Evolutionary conservation across 352 stramenopile species (phyloP).

Genomic region (Pilasporangium apinafurcum): DNA sequence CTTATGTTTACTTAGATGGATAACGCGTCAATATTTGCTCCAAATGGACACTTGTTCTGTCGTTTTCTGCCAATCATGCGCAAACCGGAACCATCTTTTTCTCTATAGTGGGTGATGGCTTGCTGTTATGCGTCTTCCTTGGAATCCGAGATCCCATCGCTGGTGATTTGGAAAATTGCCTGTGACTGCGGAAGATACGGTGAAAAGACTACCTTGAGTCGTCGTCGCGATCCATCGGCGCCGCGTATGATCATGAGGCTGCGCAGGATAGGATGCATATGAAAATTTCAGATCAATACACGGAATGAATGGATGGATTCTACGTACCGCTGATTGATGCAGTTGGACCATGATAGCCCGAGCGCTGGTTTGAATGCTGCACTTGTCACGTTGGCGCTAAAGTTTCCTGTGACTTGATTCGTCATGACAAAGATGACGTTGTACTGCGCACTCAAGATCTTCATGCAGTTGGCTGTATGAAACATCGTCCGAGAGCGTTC

Average conservation of each 20-base stretch:
- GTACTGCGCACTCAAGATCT: conserved; percentile 75
- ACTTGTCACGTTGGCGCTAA: conserved; percentile 18
- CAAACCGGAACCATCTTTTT: too few species aligned
- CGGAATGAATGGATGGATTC: not conserved
- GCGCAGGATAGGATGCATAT: not conserved
- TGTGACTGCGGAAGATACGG: conserved; percentile 28
- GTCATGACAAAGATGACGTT: conserved; percentile 66
- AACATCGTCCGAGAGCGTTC: conserved; percentile 75
- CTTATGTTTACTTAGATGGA: too few species aligned
- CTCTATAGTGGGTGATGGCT: too few species aligned
- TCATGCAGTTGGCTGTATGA: conserved; percentile 79
- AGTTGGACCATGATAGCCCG: conserved; percentile 77
- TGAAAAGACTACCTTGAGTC: conserved; percentile 51
- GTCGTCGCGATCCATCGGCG: conserved; percentile 15
- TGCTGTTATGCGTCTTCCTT: too few species aligned
- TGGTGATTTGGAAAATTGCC: conserved; percentile 57
- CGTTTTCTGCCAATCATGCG: too few species aligned
- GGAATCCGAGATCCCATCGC: conserved; percentile 23
- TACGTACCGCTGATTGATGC: conserved; percentile 74
- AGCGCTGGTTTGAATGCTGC: conserved; percentile 45
- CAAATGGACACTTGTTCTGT: too few species aligned
- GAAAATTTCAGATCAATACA: not conserved
- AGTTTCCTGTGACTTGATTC: conserved; percentile 78
- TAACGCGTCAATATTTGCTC: too few species aligned
- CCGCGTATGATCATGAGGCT: conserved; percentile 51